phyloP scores from a whole-genome alignment of 768 basidiomycete genomes.

The Melanogaster broomeanus region DNA sequence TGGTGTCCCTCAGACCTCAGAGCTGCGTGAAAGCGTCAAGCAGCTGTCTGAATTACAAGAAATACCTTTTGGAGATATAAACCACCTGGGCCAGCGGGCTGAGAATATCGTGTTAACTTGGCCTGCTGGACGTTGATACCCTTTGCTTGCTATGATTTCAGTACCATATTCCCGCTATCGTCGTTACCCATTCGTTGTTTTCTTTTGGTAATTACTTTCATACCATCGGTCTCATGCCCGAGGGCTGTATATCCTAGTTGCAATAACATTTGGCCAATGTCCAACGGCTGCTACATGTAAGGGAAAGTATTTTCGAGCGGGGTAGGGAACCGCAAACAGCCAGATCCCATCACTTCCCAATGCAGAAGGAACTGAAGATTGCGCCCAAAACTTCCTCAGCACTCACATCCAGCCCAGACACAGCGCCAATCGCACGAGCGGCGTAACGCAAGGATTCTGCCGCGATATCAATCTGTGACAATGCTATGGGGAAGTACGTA shows the following conservation, averaged over 20 bases:
- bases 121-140: slow-evolving; percentile 7
- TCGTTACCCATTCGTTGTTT: too few relatives aligned
- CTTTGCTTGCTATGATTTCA: slow-evolving; percentile 2
- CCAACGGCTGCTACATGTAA: too few relatives aligned
- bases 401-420: slow-evolving; percentile 73
- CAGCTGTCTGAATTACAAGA: slow-evolving; percentile 28
- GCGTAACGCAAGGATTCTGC: slow-evolving; percentile 91
- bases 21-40: slow-evolving; percentile 19
- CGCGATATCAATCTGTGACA: slow-evolving; percentile 75
- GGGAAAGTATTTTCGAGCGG: neutral
- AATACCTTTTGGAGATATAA: slow-evolving; percentile 32
- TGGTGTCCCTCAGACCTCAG: slow-evolving; percentile 10
- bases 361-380: slow-evolving; percentile 86
- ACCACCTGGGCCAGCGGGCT: slow-evolving; percentile 27
- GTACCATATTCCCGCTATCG: slow-evolving; percentile 3
- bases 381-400: slow-evolving; percentile 83
- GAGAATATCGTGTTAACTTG: slow-evolving; percentile 12
- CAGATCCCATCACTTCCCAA: slow-evolving; percentile 61
- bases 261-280: too few relatives aligned
- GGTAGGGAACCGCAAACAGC: neutral
- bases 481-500: slow-evolving; percentile 37
- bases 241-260: too few relatives aligned
- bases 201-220: too few relatives aligned
- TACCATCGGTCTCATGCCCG: too few relatives aligned
- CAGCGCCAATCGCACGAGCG: slow-evolving; percentile 76